phyloP scores from a whole-genome alignment of 306 rosid species.

The Cercis canadensis region DNA sequence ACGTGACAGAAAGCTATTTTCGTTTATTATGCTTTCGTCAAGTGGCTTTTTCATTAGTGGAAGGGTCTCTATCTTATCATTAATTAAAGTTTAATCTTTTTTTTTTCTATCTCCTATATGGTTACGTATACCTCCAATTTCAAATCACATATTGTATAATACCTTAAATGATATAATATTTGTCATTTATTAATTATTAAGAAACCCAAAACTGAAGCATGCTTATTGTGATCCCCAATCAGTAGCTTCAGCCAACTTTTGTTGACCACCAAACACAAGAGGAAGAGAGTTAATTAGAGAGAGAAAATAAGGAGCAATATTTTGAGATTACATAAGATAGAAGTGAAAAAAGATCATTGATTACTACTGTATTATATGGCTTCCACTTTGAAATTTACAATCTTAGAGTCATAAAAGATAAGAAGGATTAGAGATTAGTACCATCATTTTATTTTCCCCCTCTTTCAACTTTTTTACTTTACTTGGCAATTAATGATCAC shows the following conservation, averaged over 20 bases:
- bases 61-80: constrained; percentile 52
- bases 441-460: constrained; percentile 26
- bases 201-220: no score
- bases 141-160: no score
- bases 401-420: constrained; percentile 34
- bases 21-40: constrained; percentile 36
- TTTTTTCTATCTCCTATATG: not conserved
- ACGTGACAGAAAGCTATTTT: constrained; percentile 43
- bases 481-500: not conserved
- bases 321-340: not conserved
- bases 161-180: not conserved
- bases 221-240: no score
- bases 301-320: not conserved
- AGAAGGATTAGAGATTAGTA: constrained; percentile 30
- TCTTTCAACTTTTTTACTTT: constrained; percentile 22
- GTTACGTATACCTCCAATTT: constrained; percentile 16
- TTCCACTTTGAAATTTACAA: constrained; percentile 27
- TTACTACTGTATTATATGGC: constrained; percentile 7
- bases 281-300: not conserved
- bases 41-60: constrained; percentile 40
- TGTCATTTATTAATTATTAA: not conserved
- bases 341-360: not conserved
- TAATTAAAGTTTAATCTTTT: constrained; percentile 19
- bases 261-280: constrained; percentile 32
- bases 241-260: no score